Percentiles rank a stretch among this genome's conserved stretches.
phyloP scores from a whole-genome alignment of 305 asterid species.

The Fraxinus albicans region DNA sequence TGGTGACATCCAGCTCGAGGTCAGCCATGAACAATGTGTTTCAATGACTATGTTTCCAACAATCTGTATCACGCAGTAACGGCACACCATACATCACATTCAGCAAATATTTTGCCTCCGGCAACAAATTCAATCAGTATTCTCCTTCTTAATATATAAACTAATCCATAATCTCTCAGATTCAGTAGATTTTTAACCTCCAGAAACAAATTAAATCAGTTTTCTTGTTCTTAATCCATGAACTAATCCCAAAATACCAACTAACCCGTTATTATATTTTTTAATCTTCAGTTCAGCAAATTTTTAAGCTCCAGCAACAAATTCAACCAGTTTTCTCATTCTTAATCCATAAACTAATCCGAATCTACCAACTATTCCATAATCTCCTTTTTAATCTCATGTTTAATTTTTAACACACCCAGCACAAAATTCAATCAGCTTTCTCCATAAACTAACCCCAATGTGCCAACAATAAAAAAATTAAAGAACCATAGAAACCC shows the following conservation, averaged over 20 bases:
- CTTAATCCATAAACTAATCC: background rate
- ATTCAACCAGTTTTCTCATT: background rate
- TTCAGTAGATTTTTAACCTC: background rate
- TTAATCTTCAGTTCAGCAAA: background rate
- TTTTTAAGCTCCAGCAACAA: background rate
- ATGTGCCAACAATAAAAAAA: background rate
- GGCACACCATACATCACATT: no score
- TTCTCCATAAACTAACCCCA: background rate
- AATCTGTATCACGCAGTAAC: background rate
- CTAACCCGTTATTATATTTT: background rate
- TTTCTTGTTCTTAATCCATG: background rate
- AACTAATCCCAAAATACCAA: background rate
- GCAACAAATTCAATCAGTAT: background rate
- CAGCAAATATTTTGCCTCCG: background rate
- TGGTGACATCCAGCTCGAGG: background rate
- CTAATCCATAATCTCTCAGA: background rate
- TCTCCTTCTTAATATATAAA: background rate
- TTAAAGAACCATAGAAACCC: background rate
- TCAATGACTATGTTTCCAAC: background rate
- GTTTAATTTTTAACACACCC: background rate
- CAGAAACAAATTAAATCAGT: background rate
- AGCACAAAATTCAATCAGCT: background rate
- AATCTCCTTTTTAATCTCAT: background rate
- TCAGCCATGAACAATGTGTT: slow-evolving; percentile 2
- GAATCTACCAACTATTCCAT: background rate